Conservation (phyloP, 108 stramenopile species). For the Nitzschia inconspicua region DNA sequence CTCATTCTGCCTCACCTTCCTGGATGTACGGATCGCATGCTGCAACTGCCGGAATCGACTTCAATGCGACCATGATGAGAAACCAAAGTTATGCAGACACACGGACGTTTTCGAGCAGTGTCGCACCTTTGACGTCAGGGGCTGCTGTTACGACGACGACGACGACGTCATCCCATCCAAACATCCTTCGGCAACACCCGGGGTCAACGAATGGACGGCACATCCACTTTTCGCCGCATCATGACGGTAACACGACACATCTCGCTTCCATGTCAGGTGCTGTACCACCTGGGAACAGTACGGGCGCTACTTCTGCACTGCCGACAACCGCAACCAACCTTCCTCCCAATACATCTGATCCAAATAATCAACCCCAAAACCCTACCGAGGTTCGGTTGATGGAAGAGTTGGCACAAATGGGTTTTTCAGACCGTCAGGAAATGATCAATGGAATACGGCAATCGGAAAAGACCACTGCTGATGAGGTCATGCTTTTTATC, state of each 20-base stretch:
- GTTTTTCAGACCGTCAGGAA: conserved; percentile 12
- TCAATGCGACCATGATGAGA: too few relatives aligned
- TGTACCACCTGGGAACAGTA: background rate
- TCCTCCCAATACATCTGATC: too few relatives aligned
- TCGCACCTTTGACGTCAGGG: too few relatives aligned
- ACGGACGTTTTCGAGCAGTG: too few relatives aligned
- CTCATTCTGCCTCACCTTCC: too few relatives aligned
- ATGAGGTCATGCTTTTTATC: conserved; percentile 63
- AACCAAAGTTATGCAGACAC: too few relatives aligned
- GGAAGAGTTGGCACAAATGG: conserved; percentile 19
- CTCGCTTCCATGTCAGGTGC: background rate
- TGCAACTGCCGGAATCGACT: too few relatives aligned
- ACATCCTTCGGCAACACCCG: background rate
- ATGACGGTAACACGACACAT: background rate
- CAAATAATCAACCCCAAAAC: background rate
- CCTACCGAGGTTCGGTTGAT: conserved; percentile 1
- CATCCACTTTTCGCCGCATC: background rate
- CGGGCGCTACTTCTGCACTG: background rate
- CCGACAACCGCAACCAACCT: background rate
- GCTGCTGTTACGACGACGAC: too few relatives aligned
- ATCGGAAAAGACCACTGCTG: conserved; percentile 11
- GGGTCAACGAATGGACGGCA: background rate
- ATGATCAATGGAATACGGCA: conserved; percentile 19
- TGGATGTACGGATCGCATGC: too few relatives aligned
- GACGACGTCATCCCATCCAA: background rate